phyloP scores from a whole-genome alignment of 805 yeast species.

The Candida stauntonica region DNA sequence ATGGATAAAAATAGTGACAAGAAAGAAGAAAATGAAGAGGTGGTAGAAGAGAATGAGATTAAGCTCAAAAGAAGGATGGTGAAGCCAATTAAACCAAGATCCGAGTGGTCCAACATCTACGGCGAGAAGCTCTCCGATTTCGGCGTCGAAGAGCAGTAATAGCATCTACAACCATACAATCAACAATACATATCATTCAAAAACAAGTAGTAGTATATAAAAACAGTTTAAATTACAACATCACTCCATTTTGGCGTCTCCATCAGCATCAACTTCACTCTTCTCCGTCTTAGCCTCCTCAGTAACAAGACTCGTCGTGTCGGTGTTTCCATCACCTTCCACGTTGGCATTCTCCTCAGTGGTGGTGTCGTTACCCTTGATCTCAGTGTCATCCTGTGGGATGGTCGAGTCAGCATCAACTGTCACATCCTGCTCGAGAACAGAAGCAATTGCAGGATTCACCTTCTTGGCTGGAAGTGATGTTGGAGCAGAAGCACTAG shows the following conservation, averaged over 20 bases:
- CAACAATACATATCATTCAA: too few species aligned
- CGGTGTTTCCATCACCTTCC: slow-evolving; percentile 14
- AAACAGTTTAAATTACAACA: neutral
- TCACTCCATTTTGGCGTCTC: slow-evolving; percentile 30
- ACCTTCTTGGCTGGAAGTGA: slow-evolving; percentile 13
- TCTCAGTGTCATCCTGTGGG: slow-evolving; percentile 43
- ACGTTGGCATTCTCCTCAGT: slow-evolving; percentile 46
- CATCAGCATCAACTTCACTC: slow-evolving; percentile 21
- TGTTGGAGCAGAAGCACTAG: too few species aligned
- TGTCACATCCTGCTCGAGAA: slow-evolving; percentile 28
- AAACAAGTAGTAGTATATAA: neutral
- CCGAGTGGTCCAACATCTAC: slow-evolving; percentile 69
- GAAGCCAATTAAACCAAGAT: slow-evolving; percentile 32
- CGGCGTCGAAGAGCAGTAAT: slow-evolving; percentile 76
- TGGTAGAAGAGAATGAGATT: neutral
- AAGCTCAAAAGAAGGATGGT: slow-evolving; percentile 15
- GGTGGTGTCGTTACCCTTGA: slow-evolving; percentile 36
- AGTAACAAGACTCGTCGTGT: slow-evolving; percentile 17
- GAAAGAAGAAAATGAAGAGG: neutral
- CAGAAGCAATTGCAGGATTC: slow-evolving; percentile 23
- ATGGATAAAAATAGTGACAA: slow-evolving; percentile 25
- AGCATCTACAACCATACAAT: too few species aligned
- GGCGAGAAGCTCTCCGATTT: slow-evolving; percentile 85
- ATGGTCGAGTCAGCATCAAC: slow-evolving; percentile 47
- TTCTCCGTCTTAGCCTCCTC: slow-evolving; percentile 12